Base-by-base conservation (phyloP, 2,329 filamentous ascomycete species). In the Trichocomaceae sp. region DNA sequence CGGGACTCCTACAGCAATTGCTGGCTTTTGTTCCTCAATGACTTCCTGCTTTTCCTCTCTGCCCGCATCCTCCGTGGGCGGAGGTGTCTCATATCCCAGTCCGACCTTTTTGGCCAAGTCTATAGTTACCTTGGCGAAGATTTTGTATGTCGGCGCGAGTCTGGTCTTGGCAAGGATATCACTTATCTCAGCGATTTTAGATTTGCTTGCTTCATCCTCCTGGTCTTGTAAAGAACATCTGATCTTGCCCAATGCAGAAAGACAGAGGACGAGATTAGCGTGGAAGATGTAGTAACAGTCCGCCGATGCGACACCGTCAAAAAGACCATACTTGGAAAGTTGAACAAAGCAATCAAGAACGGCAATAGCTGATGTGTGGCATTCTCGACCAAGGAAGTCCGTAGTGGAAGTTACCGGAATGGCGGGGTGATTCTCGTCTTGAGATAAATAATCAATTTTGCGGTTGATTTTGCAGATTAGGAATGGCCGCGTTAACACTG, bases 231-330 rank as follows among this genome's bases (percentile, higher is more conserved):
- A 23, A 17, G 23, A 42, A 35, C 17, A 23, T 17, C 10, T 15
- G 13, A 45, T 23, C 22, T 47, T 45, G 17, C 49, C 47, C 56
- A 57, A 19, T 62, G 53, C 44, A 57, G 58, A 46, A 64, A 63
- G n/a, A 64, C 57, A 33, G 60, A 69, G 60, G 0, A 67, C 60
- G 65, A 72, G 71, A 1, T 63, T 63, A 1, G 67, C 64, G 44
- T 65, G 70, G 55, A 70, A 71, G 33, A 65, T 62, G 50, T 72
- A 72, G 35, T 70, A 72, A 2, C 70, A 61, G 29, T 72, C 70
- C 0, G 71, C 59, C 1, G 68, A 68, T 0, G 68, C 69, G 7
- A 69, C 58, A 1, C 70, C 69, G 47, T 71, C 68, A 6, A 72
- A 49, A 0, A 69, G 60, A 19, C 64, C 60, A 39, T 71, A 69